phyloP scores from a whole-genome alignment of 225 moss, liverwort and hornwort species.

The Lunularia cruciata region DNA sequence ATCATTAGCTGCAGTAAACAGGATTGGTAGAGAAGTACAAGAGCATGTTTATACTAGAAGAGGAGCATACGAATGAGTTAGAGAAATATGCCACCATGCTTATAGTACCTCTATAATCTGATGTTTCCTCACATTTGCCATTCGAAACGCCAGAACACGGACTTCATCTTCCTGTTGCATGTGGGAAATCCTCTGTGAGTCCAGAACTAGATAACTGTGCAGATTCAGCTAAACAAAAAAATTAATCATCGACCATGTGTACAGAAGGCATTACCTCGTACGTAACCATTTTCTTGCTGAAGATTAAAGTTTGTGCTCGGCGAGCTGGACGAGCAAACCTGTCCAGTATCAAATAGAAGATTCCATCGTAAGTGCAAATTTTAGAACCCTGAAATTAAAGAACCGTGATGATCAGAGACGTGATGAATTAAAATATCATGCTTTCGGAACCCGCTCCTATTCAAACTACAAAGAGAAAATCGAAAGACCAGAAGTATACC shows the following conservation, averaged over 20 bases:
- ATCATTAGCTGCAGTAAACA: background rate
- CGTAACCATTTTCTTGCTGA: slow-evolving; percentile 72
- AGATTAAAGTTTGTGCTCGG: slow-evolving; percentile 81
- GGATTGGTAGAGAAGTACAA: background rate
- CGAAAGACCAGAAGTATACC: too few relatives aligned
- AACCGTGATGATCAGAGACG: too few relatives aligned
- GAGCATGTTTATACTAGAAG: too few relatives aligned
- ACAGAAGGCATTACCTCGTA: slow-evolving; percentile 49
- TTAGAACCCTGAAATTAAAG: too few relatives aligned
- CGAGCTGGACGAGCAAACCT: slow-evolving; percentile 89
- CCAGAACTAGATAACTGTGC: background rate
- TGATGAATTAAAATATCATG: too few relatives aligned
- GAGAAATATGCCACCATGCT: too few relatives aligned
- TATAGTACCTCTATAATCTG: slow-evolving; percentile 86
- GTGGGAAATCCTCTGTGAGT: too few relatives aligned
- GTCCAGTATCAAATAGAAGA: slow-evolving; percentile 3
- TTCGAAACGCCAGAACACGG: slow-evolving; percentile 71
- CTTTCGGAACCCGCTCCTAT: too few relatives aligned
- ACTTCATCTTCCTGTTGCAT: slow-evolving; percentile 66
- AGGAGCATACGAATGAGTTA: too few relatives aligned
- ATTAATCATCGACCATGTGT: background rate
- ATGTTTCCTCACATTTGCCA: slow-evolving; percentile 94
- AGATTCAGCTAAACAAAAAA: background rate
- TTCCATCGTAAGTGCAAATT: too few relatives aligned
- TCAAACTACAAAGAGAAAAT: too few relatives aligned